Base-by-base conservation (phyloP, 176 grass and related monocot species). In the Aechmea fasciata region DNA sequence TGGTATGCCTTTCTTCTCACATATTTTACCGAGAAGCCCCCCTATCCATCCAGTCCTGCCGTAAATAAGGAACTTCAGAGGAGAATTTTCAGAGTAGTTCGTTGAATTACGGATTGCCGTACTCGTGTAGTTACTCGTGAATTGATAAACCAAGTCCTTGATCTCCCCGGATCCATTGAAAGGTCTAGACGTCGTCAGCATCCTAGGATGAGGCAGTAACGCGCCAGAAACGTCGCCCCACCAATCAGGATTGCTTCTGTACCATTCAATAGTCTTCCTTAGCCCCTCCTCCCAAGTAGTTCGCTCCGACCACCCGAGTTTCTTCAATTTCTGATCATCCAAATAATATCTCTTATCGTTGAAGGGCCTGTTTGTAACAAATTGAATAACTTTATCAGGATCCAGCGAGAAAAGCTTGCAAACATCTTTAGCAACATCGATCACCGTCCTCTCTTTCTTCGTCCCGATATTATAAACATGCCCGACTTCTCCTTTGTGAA, bases 271-370 rank as follows among this genome's bases (percentile, higher is more conserved):
- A 2, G 51, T 67, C 63, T 67, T 76, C 15, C 12, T 55, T 10
- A 67, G 41, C 49, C 64, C 50, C 47, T 48, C 63, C 24, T 75
- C 63, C 73, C 73, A 75, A 6, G 49, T 6, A 15, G 49, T 75
- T 24, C 57, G n/a, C 19, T 74, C 72, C 2, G 72, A 63, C 72
- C 59, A 74, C 18, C 72, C 72, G 9, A 74, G 20, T 4, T 17
- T 57, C 72, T 74, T 74, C 52, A 74, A 47, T 47, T 74, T 65
- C 48, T 65, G 12, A 57, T 74, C 72, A 13, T 74, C 72, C 19
- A 74, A 50, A 62, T 64, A 52, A 41, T 65, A 74, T 10, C 72
- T n/a, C 29, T 65, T 61, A 57, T 74, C 72, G 13, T 74, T 65
- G 72, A 74, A 74, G n/a, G 72, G 72, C 22, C 23, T 55, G 61